Evolutionary conservation across 495 filamentous ascomycete genomes (phyloP), one percentile per base, ranked within the genome.

Genomic region (Barbatosphaeria neglecta): DNA sequence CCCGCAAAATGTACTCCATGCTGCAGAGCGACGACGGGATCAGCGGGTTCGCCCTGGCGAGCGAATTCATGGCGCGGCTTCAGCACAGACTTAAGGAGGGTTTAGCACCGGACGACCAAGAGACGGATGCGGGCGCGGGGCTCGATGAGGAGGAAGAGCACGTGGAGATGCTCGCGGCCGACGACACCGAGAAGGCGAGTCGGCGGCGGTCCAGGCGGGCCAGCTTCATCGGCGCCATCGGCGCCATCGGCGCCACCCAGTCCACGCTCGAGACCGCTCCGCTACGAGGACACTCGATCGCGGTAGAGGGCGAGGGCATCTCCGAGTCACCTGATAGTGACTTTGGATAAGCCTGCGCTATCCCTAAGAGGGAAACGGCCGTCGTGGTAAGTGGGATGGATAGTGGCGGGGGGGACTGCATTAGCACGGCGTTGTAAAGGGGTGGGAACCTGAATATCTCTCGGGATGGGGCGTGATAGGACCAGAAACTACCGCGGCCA

Each of bases 51-150:
- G 50, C 56, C 47, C 27, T 77, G 68, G 74, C 77, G 50, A 58
- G 75, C 67, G 64, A 83, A 66, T 85, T 85, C 53, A 56, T 87
- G 27, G 73, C 78, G 24, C 72, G 73, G 6, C 68, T 92, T 22
- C 66, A 76, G 11, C 77, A 73, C 45, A 63, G 73, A 22, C 63
- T 84, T 33, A 78, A 76, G 44, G 67, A 79, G 17, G 73, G 75
- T 44, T 68, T 70, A 25, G 52, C 63, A 31, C 37, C 53, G 25
- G 48, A 53, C 58, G 57, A 60, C 13, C 20, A n/a, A 9, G 39
- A 41, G 22, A n/a, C 39, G 61, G 45, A 68, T 53, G 52, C n/a
- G n/a, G n/a, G 60, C 56, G 28, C 65, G 50, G 63, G 68, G n/a
- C n/a, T n/a, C 58, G 15, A 51, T 61, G 50, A 55, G 51, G 65